These are phyloP conservation scores for Salisapilia sapeloensis DNA, from an alignment of 352 stramenopile species.

Conservation along the genomic window DNA sequence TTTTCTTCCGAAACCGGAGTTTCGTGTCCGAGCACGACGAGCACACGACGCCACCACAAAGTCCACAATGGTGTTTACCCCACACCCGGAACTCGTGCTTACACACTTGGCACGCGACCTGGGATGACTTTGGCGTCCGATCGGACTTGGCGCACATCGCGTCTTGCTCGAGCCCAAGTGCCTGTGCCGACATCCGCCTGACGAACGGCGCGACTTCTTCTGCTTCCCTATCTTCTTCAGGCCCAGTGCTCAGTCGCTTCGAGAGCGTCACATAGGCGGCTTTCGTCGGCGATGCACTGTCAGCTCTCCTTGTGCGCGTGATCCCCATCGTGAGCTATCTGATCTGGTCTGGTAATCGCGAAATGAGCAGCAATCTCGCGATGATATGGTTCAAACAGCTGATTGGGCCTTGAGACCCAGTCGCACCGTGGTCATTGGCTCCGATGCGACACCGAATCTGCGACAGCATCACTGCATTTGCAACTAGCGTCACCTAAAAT, in stretches of 20 bases:
- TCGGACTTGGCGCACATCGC: slow-evolving; percentile 56
- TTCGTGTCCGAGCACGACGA: slow-evolving; percentile 48
- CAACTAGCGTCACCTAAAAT: neutral
- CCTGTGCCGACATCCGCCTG: slow-evolving; percentile 35
- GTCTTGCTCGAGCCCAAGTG: slow-evolving; percentile 45
- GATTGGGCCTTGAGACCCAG: slow-evolving; percentile 2
- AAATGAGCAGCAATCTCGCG: slow-evolving; percentile 1
- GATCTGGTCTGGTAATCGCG: neutral
- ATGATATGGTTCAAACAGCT: slow-evolving; percentile 1
- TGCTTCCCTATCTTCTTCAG: too few relatives aligned
- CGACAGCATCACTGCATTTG: neutral
- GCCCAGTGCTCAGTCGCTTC: slow-evolving; percentile 5
- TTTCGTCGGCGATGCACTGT: slow-evolving; percentile 1
- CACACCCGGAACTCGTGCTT: slow-evolving; percentile 36
- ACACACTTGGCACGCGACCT: slow-evolving; percentile 46
- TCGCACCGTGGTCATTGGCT: slow-evolving; percentile 26
- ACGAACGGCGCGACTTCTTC: too few relatives aligned
- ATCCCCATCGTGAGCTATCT: neutral
- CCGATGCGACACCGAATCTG: slow-evolving; percentile 1
- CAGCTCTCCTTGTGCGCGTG: neutral
- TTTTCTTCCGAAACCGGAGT: slow-evolving; percentile 57
- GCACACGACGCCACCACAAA: slow-evolving; percentile 68
- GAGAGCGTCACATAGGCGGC: slow-evolving; percentile 2
- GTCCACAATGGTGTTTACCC: slow-evolving; percentile 61
- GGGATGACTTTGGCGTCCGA: slow-evolving; percentile 58